Base-by-base conservation (phyloP, 2,329 filamentous ascomycete species). In the Clarireedia monteithiana region DNA sequence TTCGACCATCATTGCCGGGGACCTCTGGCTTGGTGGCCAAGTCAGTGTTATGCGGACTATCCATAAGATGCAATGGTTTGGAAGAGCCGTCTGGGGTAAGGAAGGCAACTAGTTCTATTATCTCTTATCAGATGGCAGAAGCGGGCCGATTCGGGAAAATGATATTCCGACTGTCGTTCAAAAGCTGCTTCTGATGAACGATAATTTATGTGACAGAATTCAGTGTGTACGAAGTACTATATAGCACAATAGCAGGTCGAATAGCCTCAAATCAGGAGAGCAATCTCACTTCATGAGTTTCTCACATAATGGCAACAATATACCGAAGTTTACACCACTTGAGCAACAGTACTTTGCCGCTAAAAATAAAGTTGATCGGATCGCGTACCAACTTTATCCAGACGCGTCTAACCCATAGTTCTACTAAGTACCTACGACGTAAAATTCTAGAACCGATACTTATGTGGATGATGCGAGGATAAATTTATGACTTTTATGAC, bases 1-100 rank as follows among this genome's bases (percentile, higher is more conserved):
- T 9, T 23, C n/a, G 10, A 12, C 10, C 20, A 45, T 45, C 9
- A 45, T 45, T 24, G 49, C 74, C 71, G 46, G 76, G 68, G 26
- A 77, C 70, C 62, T 73, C 66, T 57, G 73, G 72, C 60, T 68
- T 71, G 52, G 74, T 57, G 61, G 73, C 70, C 58, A 67, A 68
- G 69, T 72, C 67, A 61, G 72, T n/a, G 6, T n/a, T 15, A 14
- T 40, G 38, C 14, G 14, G 68, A 62, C 70, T 66, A 48, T 67
- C 66, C 67, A 68, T 68, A 53, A 48, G 61, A 55, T 30, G 27
- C 10, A 30, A 30, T 30, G 54, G 20, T 14, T 36, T 36, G 12
- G 27, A 49, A 5, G 38, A 40, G 14, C 14, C 6, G 17, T 40
- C 38, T 40, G 38, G 38, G 15, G 15, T 40, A 17, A 15, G 14